phyloP scores from a whole-genome alignment of 805 yeast species.

The Starmerella cellae region DNA sequence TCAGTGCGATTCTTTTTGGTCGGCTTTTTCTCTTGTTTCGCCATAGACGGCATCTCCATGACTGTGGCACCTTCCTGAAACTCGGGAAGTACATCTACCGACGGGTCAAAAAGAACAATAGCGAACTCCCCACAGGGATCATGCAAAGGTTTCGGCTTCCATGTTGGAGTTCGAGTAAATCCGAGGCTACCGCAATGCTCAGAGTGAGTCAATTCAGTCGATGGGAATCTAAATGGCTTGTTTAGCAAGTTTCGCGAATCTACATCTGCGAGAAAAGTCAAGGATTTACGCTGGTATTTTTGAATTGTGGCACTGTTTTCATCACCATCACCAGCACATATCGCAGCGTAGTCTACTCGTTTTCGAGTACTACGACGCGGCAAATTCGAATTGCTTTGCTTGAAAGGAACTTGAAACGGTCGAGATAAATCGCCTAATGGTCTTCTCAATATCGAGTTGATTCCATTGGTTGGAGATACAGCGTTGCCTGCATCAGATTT shows the following conservation, averaged over 20 bases:
- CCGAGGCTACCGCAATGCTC: constrained; percentile 66
- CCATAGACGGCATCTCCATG: constrained; percentile 15
- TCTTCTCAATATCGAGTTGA: not conserved
- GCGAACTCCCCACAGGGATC: constrained; percentile 92
- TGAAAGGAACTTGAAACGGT: constrained; percentile 16
- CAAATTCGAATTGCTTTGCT: constrained; percentile 1
- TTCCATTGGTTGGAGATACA: too few species aligned
- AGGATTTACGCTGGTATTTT: not conserved
- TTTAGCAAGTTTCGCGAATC: not conserved
- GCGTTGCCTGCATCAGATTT: too few species aligned
- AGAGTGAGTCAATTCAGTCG: constrained; percentile 11
- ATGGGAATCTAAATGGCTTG: constrained; percentile 15
- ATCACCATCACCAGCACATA: constrained; percentile 6
- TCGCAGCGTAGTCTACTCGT: constrained; percentile 8
- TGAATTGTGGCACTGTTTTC: not conserved
- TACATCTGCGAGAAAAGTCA: not conserved
- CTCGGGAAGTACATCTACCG: constrained; percentile 45
- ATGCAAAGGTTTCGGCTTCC: constrained; percentile 86
- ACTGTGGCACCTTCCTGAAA: constrained; percentile 18
- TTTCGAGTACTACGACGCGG: constrained; percentile 10
- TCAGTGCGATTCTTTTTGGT: not conserved
- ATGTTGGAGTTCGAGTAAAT: constrained; percentile 46
- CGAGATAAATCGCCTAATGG: constrained; percentile 10
- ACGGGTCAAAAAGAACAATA: constrained; percentile 87
- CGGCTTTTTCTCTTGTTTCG: constrained; percentile 9